Evolutionary conservation across 2,329 filamentous ascomycete species (phyloP), one percentile per base, ranked within the genome.

Genomic region (Colletotrichum phormii): DNA sequence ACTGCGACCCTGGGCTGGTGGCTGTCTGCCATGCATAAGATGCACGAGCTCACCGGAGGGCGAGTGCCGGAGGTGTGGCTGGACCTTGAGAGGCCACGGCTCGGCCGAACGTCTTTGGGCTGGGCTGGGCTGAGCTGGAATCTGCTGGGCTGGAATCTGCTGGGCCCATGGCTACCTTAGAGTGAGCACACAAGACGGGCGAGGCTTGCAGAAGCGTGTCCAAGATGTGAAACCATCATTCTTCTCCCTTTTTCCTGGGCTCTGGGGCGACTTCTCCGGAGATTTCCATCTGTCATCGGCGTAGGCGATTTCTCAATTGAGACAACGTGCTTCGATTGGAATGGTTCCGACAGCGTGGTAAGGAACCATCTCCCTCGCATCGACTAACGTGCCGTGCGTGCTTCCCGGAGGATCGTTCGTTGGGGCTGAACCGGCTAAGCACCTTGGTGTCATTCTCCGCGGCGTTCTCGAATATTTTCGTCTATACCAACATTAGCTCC

Each of bases 341-440:
- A 69, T 68, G 69, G 53, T 55, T 46, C 65, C 69, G 46, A 69
- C 65, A 60, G 24, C 22, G 59, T 49, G 69, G 65, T 33, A 59
- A 53, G 33, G 46, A 12, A 54, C 18, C 3, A 55, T 63, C 53
- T 24, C 68, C 58, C 65, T 72, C 58, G 33, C 54, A 29, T 59
- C 63, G 65, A 26, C 12, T 12, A 15, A 37, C 64, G 67, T 61
- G 49, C 51, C 68, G 15, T n/a, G 37, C 64, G 60, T 61, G 49
- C 51, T 64, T 61, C 6, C 18, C 26, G 5, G 26, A 12, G 18
- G 24, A 22, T 26, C 18, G 29, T 15, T 31, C 58, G 15, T 29
- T 57, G 22, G 69, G 18, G 22, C 22, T 33, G 22, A 53, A 15
- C 60, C 31, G 8, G 22, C 15, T 33, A 13, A 9, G 22, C 37